Percentiles rank a stretch among this genome's conserved stretches.
These are phyloP conservation scores for Cryptococcus depauperatus DNA, from an alignment of 1,284 basidiomycete genomes.

Conservation along the genomic window DNA sequence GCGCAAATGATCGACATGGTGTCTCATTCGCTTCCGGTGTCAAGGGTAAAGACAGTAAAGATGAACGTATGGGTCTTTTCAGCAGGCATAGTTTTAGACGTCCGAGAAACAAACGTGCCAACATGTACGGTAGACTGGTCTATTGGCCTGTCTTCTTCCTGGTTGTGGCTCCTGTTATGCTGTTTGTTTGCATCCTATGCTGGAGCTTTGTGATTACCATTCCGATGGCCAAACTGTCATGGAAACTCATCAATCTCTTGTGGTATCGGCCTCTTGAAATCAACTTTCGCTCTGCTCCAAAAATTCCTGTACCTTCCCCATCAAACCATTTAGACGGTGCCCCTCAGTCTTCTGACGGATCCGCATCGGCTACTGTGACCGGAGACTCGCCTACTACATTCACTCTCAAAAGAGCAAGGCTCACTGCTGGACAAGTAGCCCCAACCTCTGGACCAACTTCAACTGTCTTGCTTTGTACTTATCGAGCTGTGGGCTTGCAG, in stretches of 20 bases:
- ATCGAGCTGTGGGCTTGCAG: slow-evolving; percentile 78
- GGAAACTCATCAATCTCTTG: slow-evolving; percentile 82
- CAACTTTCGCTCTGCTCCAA: slow-evolving; percentile 64
- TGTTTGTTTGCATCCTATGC: slow-evolving; percentile 75
- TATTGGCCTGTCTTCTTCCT: slow-evolving; percentile 72
- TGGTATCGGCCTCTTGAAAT: slow-evolving; percentile 73
- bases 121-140: slow-evolving; percentile 50
- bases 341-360: slow-evolving; percentile 19
- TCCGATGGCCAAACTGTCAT: slow-evolving; percentile 95
- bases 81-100: slow-evolving; percentile 22
- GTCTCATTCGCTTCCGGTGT: slow-evolving; percentile 33
- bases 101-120: slow-evolving; percentile 37
- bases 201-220: slow-evolving; percentile 91
- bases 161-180: slow-evolving; percentile 81
- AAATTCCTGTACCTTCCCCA: slow-evolving; percentile 29
- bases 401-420: slow-evolving; percentile 54
- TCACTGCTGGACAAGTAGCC: slow-evolving; percentile 63
- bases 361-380: slow-evolving; percentile 18
- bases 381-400: slow-evolving; percentile 38
- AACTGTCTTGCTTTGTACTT: slow-evolving; percentile 90
- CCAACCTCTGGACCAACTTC: slow-evolving; percentile 63
- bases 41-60: background rate
- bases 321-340: slow-evolving; percentile 16
- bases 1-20: slow-evolving; percentile 17
- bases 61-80: slow-evolving; percentile 32